Evolutionary conservation across 768 basidiomycete genomes (phyloP).

Genomic region (Lactifluus hygrophoroides): DNA sequence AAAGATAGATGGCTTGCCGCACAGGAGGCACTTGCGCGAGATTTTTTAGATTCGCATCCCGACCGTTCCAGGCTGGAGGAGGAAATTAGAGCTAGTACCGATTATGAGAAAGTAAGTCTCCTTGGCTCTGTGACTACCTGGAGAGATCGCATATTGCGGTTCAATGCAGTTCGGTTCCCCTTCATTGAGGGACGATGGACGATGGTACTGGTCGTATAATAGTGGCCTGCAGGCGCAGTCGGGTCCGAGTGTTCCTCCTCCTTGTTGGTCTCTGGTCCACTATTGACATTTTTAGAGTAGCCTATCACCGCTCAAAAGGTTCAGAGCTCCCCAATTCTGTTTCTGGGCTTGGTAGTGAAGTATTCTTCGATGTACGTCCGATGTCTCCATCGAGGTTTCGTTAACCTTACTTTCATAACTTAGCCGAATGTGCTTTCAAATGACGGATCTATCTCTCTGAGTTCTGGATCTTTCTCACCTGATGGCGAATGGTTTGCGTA

Average conservation of each 20-base stretch:
- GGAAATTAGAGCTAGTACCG: conserved; percentile 45
- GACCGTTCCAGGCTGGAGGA: conserved; percentile 50
- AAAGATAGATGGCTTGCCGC: conserved; percentile 55
- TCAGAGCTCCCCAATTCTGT: conserved; percentile 43
- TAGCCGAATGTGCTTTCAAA: conserved; percentile 63
- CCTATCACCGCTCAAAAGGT: conserved; percentile 53
- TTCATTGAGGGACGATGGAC: conserved; percentile 48
- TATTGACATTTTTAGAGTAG: conserved; percentile 27
- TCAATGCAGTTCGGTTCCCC: conserved; percentile 53
- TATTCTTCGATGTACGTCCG: conserved; percentile 66
- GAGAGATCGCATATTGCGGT: neutral
- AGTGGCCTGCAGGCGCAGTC: conserved; percentile 67
- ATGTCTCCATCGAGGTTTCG: neutral
- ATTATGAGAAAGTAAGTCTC: conserved; percentile 30
- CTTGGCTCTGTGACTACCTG: neutral
- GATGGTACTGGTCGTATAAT: conserved; percentile 80
- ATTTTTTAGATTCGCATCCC: conserved; percentile 55
- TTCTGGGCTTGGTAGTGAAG: conserved; percentile 43
- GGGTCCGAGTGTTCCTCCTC: conserved; percentile 19
- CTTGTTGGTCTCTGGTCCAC: neutral
- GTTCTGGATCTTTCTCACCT: conserved; percentile 50
- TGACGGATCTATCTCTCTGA: conserved; percentile 65
- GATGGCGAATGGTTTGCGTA: conserved; percentile 69
- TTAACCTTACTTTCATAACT: neutral
- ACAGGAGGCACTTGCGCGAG: conserved; percentile 50